Conservation (phyloP, 2,329 filamentous ascomycete genomes). For the Diaporthe sp. region DNA sequence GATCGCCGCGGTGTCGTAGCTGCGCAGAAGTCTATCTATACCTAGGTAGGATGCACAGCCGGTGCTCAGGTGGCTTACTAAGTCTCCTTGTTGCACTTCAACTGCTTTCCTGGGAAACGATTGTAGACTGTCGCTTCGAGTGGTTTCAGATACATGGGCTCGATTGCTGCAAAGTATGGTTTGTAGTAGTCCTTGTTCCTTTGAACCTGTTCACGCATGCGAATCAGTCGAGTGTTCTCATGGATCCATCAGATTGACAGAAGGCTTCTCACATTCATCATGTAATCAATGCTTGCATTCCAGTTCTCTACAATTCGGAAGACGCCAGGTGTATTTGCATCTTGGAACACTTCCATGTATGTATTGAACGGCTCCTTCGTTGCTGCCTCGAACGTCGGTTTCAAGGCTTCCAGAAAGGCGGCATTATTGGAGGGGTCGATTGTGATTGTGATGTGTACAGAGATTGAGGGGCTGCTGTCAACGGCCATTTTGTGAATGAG, state of each 20-base stretch:
- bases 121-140: not conserved
- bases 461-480: not conserved
- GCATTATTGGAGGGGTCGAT: not conserved
- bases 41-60: not conserved
- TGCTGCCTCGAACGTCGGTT: not conserved
- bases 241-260: no score
- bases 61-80: not conserved
- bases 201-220: not conserved
- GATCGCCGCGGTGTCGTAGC: not conserved
- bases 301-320: conserved; percentile 6
- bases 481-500: not conserved
- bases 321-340: not conserved
- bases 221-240: not conserved
- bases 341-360: not conserved
- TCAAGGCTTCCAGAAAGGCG: not conserved
- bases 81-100: not conserved
- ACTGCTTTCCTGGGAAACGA: not conserved
- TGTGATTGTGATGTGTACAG: not conserved
- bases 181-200: conserved; percentile 1
- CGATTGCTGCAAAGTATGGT: not conserved
- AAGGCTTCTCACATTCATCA: not conserved
- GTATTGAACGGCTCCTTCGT: not conserved
- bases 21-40: not conserved
- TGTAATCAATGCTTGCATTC: not conserved
- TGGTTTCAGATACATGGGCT: conserved; percentile 4